phyloP scores from a whole-genome alignment of 2,329 filamentous ascomycete species.

The Aspergillus ibericus region DNA sequence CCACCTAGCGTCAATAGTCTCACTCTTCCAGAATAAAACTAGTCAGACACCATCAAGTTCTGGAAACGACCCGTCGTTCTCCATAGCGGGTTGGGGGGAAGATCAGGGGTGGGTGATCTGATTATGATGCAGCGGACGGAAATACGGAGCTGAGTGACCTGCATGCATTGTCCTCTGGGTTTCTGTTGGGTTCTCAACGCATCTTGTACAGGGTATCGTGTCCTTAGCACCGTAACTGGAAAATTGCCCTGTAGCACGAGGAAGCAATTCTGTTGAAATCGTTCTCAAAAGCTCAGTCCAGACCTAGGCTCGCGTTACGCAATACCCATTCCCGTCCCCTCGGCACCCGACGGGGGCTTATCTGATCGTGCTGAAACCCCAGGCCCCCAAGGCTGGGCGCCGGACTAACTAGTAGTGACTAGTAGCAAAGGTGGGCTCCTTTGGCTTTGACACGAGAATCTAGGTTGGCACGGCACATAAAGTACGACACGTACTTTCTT shows the following conservation, averaged over 20 bases:
- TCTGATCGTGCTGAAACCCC: slow-evolving; percentile 4
- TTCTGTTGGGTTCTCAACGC: too few species aligned
- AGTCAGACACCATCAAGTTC: background rate
- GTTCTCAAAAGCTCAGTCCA: too few species aligned
- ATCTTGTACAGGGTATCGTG: too few species aligned
- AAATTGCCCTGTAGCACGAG: too few species aligned
- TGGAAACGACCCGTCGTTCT: background rate
- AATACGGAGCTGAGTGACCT: background rate
- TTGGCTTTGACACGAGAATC: background rate
- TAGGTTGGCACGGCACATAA: background rate
- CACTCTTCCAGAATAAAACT: background rate
- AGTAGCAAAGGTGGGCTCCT: background rate
- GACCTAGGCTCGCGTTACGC: background rate
- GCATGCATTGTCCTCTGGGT: background rate
- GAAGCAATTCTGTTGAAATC: too few species aligned
- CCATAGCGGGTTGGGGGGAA: background rate
- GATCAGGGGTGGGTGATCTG: background rate
- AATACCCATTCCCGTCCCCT: background rate
- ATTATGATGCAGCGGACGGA: background rate
- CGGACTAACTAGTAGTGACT: background rate
- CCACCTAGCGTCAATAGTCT: background rate
- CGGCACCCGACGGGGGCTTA: background rate
- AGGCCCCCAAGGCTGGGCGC: background rate
- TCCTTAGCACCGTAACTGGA: too few species aligned
- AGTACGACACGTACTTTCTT: background rate